phyloP scores from a whole-genome alignment of 2,329 filamentous ascomycete species.

The Rhynchosporium secalis region DNA sequence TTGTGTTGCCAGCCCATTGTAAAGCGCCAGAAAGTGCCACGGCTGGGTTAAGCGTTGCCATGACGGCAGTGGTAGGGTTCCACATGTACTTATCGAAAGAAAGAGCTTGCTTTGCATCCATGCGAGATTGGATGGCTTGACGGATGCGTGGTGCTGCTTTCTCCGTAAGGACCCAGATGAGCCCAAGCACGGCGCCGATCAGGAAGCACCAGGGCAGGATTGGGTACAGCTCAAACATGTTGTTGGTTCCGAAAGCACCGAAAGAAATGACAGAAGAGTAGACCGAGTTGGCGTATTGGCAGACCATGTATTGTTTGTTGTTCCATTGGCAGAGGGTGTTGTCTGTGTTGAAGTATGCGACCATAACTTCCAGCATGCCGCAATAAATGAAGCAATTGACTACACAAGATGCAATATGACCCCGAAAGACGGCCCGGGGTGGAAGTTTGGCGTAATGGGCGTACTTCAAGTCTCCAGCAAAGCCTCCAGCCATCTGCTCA shows the following conservation, averaged over 20 bases:
- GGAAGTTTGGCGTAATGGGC: conserved; percentile 42
- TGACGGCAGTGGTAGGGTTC: conserved; percentile 24
- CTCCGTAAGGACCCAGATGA: conserved; percentile 37
- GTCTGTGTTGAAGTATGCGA: conserved; percentile 13
- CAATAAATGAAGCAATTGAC: conserved; percentile 22
- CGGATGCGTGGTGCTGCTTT: conserved; percentile 32
- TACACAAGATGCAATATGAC: conserved; percentile 25
- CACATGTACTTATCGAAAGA: conserved; percentile 34
- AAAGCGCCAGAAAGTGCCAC: conserved; percentile 37
- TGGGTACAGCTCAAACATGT: conserved; percentile 21
- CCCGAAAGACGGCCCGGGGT: conserved; percentile 41
- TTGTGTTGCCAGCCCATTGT: conserved; percentile 37
- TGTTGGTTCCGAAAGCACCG: conserved; percentile 20
- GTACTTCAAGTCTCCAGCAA: conserved; percentile 41
- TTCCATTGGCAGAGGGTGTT: conserved; percentile 20
- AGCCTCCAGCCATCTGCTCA: conserved; percentile 30
- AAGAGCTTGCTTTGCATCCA: conserved; percentile 25
- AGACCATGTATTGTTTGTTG: conserved; percentile 18
- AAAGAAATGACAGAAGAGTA: conserved; percentile 18
- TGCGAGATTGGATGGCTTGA: conserved; percentile 19
- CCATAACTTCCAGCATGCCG: conserved; percentile 18
- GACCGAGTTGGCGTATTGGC: conserved; percentile 17
- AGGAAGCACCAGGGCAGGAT: conserved; percentile 25
- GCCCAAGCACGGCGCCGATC: conserved; percentile 40
- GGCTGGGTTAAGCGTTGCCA: conserved; percentile 31